Evolutionary conservation across 257 asterid genomes (phyloP), one percentile per base, ranked within the genome.

Genomic region (Nyctanthes arbortristis): DNA sequence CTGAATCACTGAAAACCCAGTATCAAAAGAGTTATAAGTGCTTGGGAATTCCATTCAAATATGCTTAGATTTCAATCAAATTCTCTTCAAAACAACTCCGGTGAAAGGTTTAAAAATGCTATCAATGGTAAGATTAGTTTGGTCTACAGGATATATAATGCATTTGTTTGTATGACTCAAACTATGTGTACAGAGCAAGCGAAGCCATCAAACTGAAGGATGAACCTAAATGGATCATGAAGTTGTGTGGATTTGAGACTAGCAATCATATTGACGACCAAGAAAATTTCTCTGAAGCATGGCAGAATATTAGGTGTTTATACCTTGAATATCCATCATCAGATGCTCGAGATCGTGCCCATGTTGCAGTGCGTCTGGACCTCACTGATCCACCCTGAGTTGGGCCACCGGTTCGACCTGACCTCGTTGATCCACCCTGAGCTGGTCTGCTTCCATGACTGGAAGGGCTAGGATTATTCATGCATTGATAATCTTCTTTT

Each of bases 281-380:
- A 54, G 37, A 24, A 56, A 37, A 16, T 66, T 16, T 52, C 16
- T 72, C 20, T 33, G 37, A 70, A 39, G 22, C 58, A 57, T 11
- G 47, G 31, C 9, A 9, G 11, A 59, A 14, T 55, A 55, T 22
- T 60, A 27, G 0, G 14, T 28, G 66, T 36, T 63, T 77, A 49
- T 49, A 91, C 99, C 97, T 94, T 63, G 97, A 82, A 78, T 77
- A 82, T 71, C 96, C 98, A 78, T 94, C 97, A 27, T 94, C 99
- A 66, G 96, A 94, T 59, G 83, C 30, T 40, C 85, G 95, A 63
- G 96, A 76, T 16, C 78, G 78, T 62, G 97, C 98, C 96, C 97
- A 93, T n/a, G 88, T 81, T 64, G 97, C 93, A 39, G 99, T 94
- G 72, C 99, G 80, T 78, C 95, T 88, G 57, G 99, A 94, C 80